These are phyloP conservation scores for Ephemerocybe angulata DNA, from an alignment of 768 basidiomycete species.

Conservation along the genomic window DNA sequence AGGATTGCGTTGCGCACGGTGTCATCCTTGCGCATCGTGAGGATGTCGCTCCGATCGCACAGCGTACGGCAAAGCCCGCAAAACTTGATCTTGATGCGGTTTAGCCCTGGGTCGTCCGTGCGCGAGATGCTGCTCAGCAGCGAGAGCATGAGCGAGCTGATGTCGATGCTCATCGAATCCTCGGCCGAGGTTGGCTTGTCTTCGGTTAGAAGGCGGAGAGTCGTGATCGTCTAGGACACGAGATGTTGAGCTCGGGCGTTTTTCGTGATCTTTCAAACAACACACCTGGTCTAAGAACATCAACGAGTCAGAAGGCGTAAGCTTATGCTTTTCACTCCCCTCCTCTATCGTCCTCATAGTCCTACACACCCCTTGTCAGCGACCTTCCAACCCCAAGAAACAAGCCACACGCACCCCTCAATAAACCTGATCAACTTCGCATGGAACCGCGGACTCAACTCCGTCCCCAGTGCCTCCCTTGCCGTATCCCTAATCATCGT, in stretches of 20 bases:
- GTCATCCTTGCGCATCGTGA: constrained; percentile 66
- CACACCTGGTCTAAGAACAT: constrained; percentile 73
- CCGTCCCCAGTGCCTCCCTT: constrained; percentile 75
- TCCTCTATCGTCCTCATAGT: too few species aligned
- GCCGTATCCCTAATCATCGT: constrained; percentile 73
- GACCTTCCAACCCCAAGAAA: constrained; percentile 8
- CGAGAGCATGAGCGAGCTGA: constrained; percentile 54
- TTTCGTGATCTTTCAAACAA: neutral
- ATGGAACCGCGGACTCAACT: constrained; percentile 71
- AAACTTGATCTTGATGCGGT: constrained; percentile 72
- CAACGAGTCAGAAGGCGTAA: constrained; percentile 21
- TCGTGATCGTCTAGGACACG: constrained; percentile 58
- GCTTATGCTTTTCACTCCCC: too few species aligned
- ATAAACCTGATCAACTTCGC: constrained; percentile 64
- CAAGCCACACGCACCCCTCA: constrained; percentile 55
- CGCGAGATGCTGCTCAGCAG: constrained; percentile 66
- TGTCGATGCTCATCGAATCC: constrained; percentile 59
- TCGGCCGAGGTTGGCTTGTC: constrained; percentile 57
- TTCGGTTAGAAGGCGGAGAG: constrained; percentile 77
- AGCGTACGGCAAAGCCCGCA: constrained; percentile 69
- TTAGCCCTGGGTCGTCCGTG: constrained; percentile 48
- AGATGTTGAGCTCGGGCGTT: neutral
- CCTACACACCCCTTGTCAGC: constrained; percentile 8
- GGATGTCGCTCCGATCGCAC: constrained; percentile 55
- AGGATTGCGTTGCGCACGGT: constrained; percentile 65